These are phyloP conservation scores for Talaromyces albobiverticillius DNA, from an alignment of 2,329 filamentous ascomycete genomes.

Conservation along the genomic window DNA sequence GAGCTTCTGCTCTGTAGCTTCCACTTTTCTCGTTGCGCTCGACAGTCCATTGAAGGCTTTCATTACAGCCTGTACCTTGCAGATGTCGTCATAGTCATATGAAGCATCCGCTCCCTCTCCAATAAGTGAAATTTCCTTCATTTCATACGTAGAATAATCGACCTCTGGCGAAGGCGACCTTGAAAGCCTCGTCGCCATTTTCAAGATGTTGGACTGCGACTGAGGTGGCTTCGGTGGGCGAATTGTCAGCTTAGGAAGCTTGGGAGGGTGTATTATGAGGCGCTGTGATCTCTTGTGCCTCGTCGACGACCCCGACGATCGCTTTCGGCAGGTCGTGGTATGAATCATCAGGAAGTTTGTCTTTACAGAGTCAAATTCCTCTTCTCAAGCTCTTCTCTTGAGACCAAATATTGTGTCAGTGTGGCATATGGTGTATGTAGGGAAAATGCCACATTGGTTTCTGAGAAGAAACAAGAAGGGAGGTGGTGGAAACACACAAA, in stretches of 20 bases:
- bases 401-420: background rate
- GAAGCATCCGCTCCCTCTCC: slow-evolving; percentile 13
- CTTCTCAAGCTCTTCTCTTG: background rate
- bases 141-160: background rate
- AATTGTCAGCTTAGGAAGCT: slow-evolving; percentile 6
- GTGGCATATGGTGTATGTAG: background rate
- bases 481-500: background rate
- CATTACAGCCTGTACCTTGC: slow-evolving; percentile 12
- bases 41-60: slow-evolving; percentile 12
- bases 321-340: slow-evolving; percentile 2
- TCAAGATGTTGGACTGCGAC: background rate
- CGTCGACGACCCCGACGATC: slow-evolving; percentile 9
- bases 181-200: background rate
- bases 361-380: background rate
- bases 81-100: slow-evolving; percentile 14
- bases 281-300: slow-evolving; percentile 10
- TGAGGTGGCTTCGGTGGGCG: slow-evolving; percentile 13
- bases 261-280: slow-evolving; percentile 2
- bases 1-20: slow-evolving; percentile 1
- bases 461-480: background rate
- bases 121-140: slow-evolving; percentile 8
- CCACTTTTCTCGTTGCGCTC: slow-evolving; percentile 12
- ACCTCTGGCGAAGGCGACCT: background rate
- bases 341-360: slow-evolving; percentile 4
- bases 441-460: background rate